Base-by-base conservation (phyloP, 2,329 filamentous ascomycete species). In the Neoascochyta sp. region DNA sequence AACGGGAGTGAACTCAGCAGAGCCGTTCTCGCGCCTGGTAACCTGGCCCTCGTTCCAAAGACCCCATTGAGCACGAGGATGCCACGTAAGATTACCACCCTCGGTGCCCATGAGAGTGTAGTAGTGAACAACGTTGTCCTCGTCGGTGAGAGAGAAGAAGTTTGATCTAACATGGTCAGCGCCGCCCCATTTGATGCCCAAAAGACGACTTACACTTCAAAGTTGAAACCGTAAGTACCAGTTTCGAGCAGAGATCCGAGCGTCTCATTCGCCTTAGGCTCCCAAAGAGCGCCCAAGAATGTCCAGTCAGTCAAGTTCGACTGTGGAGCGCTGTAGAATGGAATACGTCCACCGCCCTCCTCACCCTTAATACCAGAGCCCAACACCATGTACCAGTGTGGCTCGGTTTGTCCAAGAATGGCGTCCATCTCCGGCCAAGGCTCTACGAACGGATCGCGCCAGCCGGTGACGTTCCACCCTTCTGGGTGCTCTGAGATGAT, bases 331-430 rank as follows among this genome's bases (percentile, higher is more conserved):
- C 56, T 64, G 53, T 68, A 71, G 31, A 70, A 60, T 7, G 68
- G 67, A 28, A 70, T 69, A 13, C 68, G 60, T 9, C 67, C 64
- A 5, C 67, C 68, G 8, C 67, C 65, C 2, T 61, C 64, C 15
- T 68, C 62, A 15, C 57, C 66, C 39, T 68, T 69, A 54, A 70
- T 69, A 9, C 68, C 67, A 17, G 64, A 67, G 3, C 67, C 68
- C 22, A 69, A 59, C 9, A 68, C 66, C 16, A 65, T 61, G 36
- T 65, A 70, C 52, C 64, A 71, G 34, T 69, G 66, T 4, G 66
- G 65, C 36, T 68, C 63, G 7, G 45, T 36, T 10, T 65, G 48
- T 4, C 59, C 63, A 4, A 70, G 58, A 6, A 70, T 36, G 3
- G 49, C 50, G 30, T 70, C 67, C 42, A 71, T 62, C 36, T 63